phyloP scores from a whole-genome alignment of 441 rosid species.

The Gossypium trilobum region DNA sequence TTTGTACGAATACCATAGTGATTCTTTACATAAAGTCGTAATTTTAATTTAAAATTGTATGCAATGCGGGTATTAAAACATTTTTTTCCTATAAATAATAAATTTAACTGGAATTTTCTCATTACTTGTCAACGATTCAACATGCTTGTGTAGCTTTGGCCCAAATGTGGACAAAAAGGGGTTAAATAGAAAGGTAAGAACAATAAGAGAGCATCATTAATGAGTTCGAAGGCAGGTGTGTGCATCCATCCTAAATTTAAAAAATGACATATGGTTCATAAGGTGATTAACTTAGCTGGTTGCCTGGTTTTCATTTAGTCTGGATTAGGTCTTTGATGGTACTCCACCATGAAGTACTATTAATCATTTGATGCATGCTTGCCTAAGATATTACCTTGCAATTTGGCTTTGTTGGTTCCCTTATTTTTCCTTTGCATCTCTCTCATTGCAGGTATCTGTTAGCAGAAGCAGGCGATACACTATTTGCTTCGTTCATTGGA shows the following conservation, averaged over 20 bases:
- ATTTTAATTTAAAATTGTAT: not conserved
- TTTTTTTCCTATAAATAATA: not conserved
- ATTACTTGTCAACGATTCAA: not conserved
- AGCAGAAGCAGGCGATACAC: constrained; percentile 92
- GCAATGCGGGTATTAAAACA: not conserved
- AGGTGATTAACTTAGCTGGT: not conserved
- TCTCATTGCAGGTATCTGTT: constrained; percentile 57
- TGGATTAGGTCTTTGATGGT: not conserved
- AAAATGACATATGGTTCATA: not conserved
- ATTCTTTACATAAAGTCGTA: not conserved
- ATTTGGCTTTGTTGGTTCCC: not conserved
- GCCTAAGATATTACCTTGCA: not conserved
- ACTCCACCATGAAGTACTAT: not conserved
- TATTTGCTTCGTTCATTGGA: constrained; percentile 93
- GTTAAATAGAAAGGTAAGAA: not conserved
- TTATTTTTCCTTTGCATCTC: not conserved
- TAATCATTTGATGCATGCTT: not conserved
- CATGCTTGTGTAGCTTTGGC: not conserved
- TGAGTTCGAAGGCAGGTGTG: not conserved
- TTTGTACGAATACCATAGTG: not conserved
- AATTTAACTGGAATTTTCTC: not conserved
- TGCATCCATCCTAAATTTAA: not conserved
- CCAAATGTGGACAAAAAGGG: not conserved
- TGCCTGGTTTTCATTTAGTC: constrained; percentile 2
- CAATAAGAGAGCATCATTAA: not conserved